Base-by-base conservation (phyloP, 2,329 filamentous ascomycete species). In the Dothistroma septosporum region DNA sequence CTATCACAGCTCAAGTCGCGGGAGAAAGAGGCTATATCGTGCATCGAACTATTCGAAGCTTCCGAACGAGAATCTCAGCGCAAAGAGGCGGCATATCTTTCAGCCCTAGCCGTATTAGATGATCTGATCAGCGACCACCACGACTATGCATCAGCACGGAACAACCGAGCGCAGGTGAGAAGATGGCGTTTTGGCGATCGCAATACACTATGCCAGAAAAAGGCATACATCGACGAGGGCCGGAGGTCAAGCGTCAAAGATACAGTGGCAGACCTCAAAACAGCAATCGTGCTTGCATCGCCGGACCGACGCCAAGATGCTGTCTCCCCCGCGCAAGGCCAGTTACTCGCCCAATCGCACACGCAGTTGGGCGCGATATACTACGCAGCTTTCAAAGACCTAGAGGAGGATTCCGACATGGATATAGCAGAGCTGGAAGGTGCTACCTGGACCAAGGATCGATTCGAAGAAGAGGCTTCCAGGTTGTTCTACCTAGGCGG, bases 121-220 rank as follows among this genome's bases (percentile, higher is more conserved):
- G 70, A 74, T 1, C 78, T 91, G 33, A 83, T 91, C 46, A 69
- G 77, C 2, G 74, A 82, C 24, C 72, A 85, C 57, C 87, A 89
- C 2, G 74, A 77, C 33, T 92, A 92, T 73, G 88, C 89, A 22
- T 90, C 87, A 64, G 87, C 86, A 6, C 83, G 85, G 60, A 89
- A 91, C 72, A 92, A 93, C 74, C 82, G 89, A 54, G 89, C 87
- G 2, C 90, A 92, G 73, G 59, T 85, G 7, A 57, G 66, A 22
- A 58, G 69, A 33, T 70, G 68, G 69, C 61, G 62, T 32, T 70
- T 87, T 64, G 87, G 86, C 11, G 86, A 89, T 69, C 76, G 78
- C 5, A 65, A 66, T 41, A 57, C 61, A 21, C 53, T 70, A 10
- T 65, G 61, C 33, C 65, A 65, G n/a, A 47, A 37, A 5, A 52